Percentiles rank a stretch among this genome's conserved stretches.
Evolutionary conservation across 2,329 filamentous ascomycete genomes (phyloP).

Genomic region (Arthrobotrys conoides): DNA sequence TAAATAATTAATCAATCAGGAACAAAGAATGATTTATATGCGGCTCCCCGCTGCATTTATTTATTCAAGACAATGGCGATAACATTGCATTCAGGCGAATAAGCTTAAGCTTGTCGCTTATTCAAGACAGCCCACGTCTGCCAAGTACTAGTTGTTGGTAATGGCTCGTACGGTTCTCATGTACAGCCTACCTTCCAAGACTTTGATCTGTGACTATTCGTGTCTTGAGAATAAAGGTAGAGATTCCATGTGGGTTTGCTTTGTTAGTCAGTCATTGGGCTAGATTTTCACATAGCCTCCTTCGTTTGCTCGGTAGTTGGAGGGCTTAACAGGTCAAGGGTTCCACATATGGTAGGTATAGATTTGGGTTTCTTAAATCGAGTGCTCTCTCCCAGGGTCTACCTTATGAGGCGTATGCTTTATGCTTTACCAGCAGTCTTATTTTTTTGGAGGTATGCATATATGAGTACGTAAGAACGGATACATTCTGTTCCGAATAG

Average conservation of each 20-base stretch:
- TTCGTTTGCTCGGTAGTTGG: slow-evolving; percentile 19
- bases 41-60: slow-evolving; percentile 11
- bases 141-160: slow-evolving; percentile 1
- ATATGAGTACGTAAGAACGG: background rate
- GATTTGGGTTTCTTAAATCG: background rate
- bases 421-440: no score
- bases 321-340: background rate
- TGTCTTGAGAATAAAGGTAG: no score
- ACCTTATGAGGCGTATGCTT: background rate
- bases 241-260: no score
- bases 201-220: slow-evolving; percentile 1
- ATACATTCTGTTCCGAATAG: background rate
- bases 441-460: no score
- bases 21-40: slow-evolving; percentile 25
- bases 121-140: slow-evolving; percentile 1
- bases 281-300: no score
- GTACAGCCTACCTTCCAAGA: slow-evolving; percentile 31
- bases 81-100: slow-evolving; percentile 7
- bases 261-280: no score
- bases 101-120: slow-evolving; percentile 11
- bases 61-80: background rate
- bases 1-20: background rate
- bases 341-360: background rate
- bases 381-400: background rate
- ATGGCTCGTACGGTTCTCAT: slow-evolving; percentile 25